Conservation (phyloP, 75 land plant species). For the Pinus albicaulis region DNA sequence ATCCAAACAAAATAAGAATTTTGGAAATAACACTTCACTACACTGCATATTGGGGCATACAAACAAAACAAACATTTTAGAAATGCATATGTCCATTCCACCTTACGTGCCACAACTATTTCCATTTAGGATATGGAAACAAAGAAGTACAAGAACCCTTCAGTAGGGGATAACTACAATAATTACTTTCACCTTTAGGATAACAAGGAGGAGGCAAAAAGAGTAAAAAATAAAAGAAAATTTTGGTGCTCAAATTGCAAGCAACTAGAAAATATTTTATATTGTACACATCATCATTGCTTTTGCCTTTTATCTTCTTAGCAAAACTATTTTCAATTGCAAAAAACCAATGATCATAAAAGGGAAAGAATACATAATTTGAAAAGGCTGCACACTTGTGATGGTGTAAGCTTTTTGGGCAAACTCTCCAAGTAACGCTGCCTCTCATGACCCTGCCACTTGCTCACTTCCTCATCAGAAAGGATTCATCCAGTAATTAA, state of each 20-base stretch:
- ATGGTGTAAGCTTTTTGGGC: slow-evolving; percentile 58
- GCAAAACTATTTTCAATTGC: background rate
- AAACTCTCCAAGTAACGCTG: slow-evolving; percentile 80
- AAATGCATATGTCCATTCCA: background rate
- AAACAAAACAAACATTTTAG: background rate
- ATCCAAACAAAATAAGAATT: background rate
- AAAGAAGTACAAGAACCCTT: background rate
- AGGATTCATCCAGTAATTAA: slow-evolving; percentile 54
- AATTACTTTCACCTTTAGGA: background rate
- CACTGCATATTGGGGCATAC: background rate
- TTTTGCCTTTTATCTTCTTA: background rate
- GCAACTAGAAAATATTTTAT: background rate
- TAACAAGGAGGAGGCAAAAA: background rate
- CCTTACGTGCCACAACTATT: background rate
- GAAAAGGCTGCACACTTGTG: slow-evolving; percentile 46
- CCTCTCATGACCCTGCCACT: slow-evolving; percentile 87
- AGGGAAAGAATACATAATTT: background rate
- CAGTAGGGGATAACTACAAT: background rate
- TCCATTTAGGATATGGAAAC: background rate
- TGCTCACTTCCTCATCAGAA: slow-evolving; percentile 55
- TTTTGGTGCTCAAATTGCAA: background rate
- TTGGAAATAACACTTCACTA: background rate
- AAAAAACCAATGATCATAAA: background rate
- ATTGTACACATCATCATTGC: background rate
- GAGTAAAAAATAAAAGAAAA: background rate